phyloP scores from a whole-genome alignment of 2,329 filamentous ascomycete genomes.

The Fusarium begoniae region DNA sequence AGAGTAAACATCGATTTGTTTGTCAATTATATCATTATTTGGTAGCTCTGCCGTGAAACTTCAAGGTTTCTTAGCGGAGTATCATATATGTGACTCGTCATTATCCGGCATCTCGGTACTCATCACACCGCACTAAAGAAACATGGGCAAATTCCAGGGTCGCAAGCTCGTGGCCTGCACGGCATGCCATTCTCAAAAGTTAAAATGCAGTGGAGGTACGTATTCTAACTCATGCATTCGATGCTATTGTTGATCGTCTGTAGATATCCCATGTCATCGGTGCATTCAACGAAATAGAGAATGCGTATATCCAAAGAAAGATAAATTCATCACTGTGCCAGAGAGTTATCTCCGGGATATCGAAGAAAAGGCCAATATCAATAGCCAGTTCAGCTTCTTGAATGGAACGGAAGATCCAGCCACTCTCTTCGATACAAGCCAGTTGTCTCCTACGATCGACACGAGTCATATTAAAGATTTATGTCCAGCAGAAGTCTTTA shows the following conservation, averaged over 20 bases:
- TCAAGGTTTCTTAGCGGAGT: background rate
- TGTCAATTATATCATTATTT: background rate
- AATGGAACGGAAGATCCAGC: background rate
- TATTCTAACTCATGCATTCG: background rate
- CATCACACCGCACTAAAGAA: background rate
- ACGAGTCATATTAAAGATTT: fast-evolving
- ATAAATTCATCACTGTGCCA: background rate
- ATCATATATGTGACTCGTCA: background rate
- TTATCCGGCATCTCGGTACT: background rate
- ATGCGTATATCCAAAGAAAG: background rate
- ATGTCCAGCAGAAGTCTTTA: background rate
- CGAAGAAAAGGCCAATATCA: background rate
- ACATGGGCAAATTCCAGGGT: background rate
- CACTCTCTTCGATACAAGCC: fast-evolving
- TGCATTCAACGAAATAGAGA: background rate
- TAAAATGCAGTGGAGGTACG: conserved; percentile 4
- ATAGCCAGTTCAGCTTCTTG: background rate
- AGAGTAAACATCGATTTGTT: background rate
- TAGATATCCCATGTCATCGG: background rate
- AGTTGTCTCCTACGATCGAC: background rate
- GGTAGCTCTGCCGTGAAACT: background rate
- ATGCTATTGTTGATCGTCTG: background rate
- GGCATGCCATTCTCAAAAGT: background rate
- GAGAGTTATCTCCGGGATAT: background rate
- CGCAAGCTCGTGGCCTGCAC: background rate